Base-by-base conservation (phyloP, 352 stramenopile genomes). In the Globisporangium okanoganense region DNA sequence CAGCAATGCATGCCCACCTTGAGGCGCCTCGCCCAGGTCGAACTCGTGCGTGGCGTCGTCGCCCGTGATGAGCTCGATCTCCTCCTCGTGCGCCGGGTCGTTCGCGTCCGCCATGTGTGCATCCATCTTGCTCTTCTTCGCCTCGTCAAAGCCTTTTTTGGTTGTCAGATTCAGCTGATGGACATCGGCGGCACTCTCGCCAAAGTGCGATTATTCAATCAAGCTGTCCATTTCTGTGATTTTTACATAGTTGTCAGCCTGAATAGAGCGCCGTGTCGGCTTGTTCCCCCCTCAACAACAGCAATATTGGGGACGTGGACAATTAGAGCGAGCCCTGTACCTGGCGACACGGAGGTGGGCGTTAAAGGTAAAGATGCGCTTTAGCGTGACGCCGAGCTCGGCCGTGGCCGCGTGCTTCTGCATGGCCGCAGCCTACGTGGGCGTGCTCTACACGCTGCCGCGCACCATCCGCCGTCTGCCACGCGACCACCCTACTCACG, bases 311-410 rank as follows among this genome's bases (percentile, higher is more conserved):
- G 14, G 24, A 29, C 29, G 10, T 6, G 29, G 27, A 54, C 13
- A 38, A 20, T 18, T 54, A 18, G 16, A 54, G 48, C 18, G 16
- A n/a, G n/a, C n/a, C n/a, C n/a, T n/a, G n/a, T n/a, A n/a, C n/a
- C n/a, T n/a, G n/a, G n/a, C n/a, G n/a, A n/a, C n/a, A n/a, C n/a
- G n/a, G n/a, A n/a, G n/a, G n/a, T n/a, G n/a, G n/a, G n/a, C n/a
- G n/a, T n/a, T n/a, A n/a, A n/a, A n/a, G n/a, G n/a, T n/a, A n/a
- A 90, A 81, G 63, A 93, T 93, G 84, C 81, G 82, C 64, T 93
- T 93, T 67, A 89, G 82, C 56, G 82, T 91, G 50, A 80, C 75
- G 27, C 57, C 76, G 27, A 83, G 70, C 49, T 79, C 79, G 56
- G 87, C 87, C 33, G 67, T 92, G 55, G 58, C 85, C 51, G 81